Evolutionary conservation across 2,329 filamentous ascomycete species (phyloP).

Genomic region (Penicillium digitatum): DNA sequence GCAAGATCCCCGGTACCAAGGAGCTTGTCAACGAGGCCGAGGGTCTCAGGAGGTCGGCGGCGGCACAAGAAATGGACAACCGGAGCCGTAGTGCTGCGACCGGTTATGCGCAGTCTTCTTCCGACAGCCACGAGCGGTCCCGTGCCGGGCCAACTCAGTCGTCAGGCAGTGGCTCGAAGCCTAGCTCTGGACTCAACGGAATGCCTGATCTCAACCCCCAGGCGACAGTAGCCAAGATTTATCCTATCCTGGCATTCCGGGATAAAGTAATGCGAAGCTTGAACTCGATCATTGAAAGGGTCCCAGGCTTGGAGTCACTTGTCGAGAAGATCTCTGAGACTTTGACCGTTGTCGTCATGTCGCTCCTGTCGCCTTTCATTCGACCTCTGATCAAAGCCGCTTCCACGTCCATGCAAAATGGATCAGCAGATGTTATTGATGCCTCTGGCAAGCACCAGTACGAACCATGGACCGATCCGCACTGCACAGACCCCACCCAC

Average conservation of each 20-base stretch:
- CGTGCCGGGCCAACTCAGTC: constrained; percentile 44
- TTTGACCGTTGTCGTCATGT: constrained; percentile 85
- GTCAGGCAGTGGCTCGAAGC: constrained; percentile 32
- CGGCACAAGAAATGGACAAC: constrained; percentile 62
- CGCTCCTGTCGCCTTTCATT: constrained; percentile 85
- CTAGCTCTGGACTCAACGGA: constrained; percentile 60
- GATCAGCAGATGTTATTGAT: constrained; percentile 67
- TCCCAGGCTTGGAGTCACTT: constrained; percentile 83
- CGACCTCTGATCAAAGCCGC: constrained; percentile 86
- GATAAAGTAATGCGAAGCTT: constrained; percentile 91
- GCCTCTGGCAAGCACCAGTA: constrained; percentile 70
- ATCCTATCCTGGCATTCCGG: constrained; percentile 88
- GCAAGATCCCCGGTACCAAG: constrained; percentile 69
- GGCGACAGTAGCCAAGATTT: constrained; percentile 75
- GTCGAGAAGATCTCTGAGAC: constrained; percentile 93
- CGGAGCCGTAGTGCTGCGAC: constrained; percentile 32
- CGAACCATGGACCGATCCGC: constrained; percentile 73
- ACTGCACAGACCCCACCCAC: constrained; percentile 74
- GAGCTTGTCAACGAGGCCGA: constrained; percentile 65
- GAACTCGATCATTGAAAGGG: constrained; percentile 76
- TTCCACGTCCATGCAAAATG: constrained; percentile 77
- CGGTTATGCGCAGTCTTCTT: constrained; percentile 26
- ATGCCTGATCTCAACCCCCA: constrained; percentile 77
- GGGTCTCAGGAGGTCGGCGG: constrained; percentile 58
- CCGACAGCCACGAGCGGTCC: constrained; percentile 14